phyloP scores from a whole-genome alignment of 179 eudicot species.

The Silene noctiflora region DNA sequence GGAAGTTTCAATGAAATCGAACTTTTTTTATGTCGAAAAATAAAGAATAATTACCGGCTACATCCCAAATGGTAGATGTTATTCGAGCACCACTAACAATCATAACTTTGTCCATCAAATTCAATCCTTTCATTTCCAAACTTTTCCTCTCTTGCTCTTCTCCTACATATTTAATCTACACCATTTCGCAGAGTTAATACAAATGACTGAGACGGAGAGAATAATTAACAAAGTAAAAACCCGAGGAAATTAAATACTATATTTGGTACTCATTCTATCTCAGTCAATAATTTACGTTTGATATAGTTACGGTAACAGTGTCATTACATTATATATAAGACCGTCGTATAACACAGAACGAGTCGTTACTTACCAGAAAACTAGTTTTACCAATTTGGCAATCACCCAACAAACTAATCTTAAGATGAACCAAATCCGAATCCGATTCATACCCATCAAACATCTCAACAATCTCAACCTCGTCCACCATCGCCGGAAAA shows the following conservation, averaged over 20 bases:
- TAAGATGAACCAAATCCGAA: slow-evolving; percentile 68
- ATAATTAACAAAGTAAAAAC: no score
- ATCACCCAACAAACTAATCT: slow-evolving; percentile 65
- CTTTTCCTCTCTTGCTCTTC: slow-evolving; percentile 65
- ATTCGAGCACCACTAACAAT: slow-evolving; percentile 69
- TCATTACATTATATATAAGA: no score
- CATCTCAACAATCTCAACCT: slow-evolving; percentile 18
- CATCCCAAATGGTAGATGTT: slow-evolving; percentile 90
- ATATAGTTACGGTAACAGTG: no score
- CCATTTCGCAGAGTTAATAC: neutral
- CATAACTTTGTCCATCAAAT: slow-evolving; percentile 72
- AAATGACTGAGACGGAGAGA: no score
- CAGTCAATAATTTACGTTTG: no score
- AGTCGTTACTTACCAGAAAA: slow-evolving; percentile 51
- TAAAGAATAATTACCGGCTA: slow-evolving; percentile 55
- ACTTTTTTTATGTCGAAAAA: neutral
- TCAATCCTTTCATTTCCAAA: slow-evolving; percentile 74
- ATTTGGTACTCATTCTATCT: no score
- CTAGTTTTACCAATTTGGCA: slow-evolving; percentile 77
- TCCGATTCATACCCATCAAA: slow-evolving; percentile 55
- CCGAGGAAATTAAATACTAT: no score
- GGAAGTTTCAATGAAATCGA: no score
- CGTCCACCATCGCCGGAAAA: slow-evolving; percentile 22
- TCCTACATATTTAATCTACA: slow-evolving; percentile 81
- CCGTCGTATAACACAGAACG: no score